phyloP scores from a whole-genome alignment of 495 filamentous ascomycete genomes.

The Tuber magnatum region DNA sequence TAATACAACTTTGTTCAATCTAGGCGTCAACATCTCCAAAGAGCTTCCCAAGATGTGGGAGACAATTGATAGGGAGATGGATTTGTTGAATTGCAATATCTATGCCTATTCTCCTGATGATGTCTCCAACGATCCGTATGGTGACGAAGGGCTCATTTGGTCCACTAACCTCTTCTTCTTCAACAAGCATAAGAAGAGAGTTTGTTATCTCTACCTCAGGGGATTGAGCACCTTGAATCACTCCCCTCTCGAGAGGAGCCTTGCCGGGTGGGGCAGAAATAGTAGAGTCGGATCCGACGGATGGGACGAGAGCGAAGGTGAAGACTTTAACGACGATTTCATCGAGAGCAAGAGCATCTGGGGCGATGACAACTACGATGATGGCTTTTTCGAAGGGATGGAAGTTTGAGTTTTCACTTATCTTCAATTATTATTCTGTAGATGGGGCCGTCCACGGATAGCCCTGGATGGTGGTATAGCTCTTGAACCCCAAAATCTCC shows the following conservation, averaged over 20 bases:
- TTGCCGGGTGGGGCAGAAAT: conserved; percentile 21
- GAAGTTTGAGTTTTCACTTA: conserved; percentile 20
- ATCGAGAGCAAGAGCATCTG: conserved; percentile 46
- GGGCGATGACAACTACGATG: conserved; percentile 45
- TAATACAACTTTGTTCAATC: conserved; percentile 74
- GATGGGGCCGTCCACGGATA: background rate
- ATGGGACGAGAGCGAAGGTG: conserved; percentile 38
- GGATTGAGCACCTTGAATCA: conserved; percentile 77
- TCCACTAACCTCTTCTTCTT: conserved; percentile 95
- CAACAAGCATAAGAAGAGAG: conserved; percentile 85
- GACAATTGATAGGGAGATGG: conserved; percentile 86
- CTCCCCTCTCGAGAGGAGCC: conserved; percentile 48
- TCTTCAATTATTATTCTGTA: background rate
- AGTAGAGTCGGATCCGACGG: conserved; percentile 18
- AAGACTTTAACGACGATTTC: conserved; percentile 43
- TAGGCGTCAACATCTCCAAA: conserved; percentile 56
- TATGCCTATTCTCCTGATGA: conserved; percentile 79
- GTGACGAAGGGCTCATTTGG: conserved; percentile 89
- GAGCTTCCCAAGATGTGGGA: conserved; percentile 70
- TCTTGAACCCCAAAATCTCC: background rate
- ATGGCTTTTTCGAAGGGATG: conserved; percentile 29
- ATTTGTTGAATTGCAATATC: conserved; percentile 69
- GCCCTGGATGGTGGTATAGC: background rate
- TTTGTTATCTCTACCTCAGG: conserved; percentile 85
- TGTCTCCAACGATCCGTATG: conserved; percentile 63